A percentile compares a stretch with the other conserved stretches of the same genome.
Conservation (phyloP, 2,329 filamentous ascomycete genomes). For the Dothiorella sarmentorum region DNA sequence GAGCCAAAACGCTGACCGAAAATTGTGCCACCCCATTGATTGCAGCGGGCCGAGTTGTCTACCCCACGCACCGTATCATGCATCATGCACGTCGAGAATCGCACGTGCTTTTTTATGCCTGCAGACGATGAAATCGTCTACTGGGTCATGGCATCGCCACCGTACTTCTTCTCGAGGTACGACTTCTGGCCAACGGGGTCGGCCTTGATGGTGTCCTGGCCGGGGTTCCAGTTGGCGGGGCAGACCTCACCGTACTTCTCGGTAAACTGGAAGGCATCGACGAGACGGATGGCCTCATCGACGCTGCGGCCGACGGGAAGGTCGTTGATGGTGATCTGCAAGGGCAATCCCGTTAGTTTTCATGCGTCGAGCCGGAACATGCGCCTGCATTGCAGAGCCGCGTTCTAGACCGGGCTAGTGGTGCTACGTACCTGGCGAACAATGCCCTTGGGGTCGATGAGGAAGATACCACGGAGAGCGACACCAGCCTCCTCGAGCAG, state of each 20-base stretch:
- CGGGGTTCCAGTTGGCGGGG: slow-evolving; percentile 43
- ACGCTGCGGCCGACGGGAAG: slow-evolving; percentile 62
- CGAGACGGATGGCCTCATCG: slow-evolving; percentile 58
- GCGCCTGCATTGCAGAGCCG: not conserved
- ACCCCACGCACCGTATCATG: slow-evolving; percentile 10
- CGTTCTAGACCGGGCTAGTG: not conserved
- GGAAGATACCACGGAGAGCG: slow-evolving; percentile 61
- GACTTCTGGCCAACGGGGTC: slow-evolving; percentile 39
- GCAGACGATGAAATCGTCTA: slow-evolving; percentile 4
- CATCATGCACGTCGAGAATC: not conserved
- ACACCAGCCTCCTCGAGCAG: slow-evolving; percentile 62
- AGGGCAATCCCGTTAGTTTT: slow-evolving; percentile 18
- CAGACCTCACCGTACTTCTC: slow-evolving; percentile 44
- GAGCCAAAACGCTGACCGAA: not conserved
- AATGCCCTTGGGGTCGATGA: slow-evolving; percentile 62
- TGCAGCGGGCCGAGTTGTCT: not conserved
- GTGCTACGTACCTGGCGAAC: slow-evolving; percentile 46
- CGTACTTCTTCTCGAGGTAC: slow-evolving; percentile 35
- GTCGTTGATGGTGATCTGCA: slow-evolving; percentile 62
- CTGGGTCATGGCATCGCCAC: slow-evolving; percentile 24
- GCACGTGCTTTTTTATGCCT: not conserved
- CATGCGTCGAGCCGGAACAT: slow-evolving; percentile 6
- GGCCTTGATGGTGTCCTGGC: slow-evolving; percentile 40
- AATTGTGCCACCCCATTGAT: not conserved
- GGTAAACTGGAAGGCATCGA: slow-evolving; percentile 50